Evolutionary conservation across 345 rosid species (phyloP), one percentile per base, ranked within the genome.

Genomic region (Populus euphratica): DNA sequence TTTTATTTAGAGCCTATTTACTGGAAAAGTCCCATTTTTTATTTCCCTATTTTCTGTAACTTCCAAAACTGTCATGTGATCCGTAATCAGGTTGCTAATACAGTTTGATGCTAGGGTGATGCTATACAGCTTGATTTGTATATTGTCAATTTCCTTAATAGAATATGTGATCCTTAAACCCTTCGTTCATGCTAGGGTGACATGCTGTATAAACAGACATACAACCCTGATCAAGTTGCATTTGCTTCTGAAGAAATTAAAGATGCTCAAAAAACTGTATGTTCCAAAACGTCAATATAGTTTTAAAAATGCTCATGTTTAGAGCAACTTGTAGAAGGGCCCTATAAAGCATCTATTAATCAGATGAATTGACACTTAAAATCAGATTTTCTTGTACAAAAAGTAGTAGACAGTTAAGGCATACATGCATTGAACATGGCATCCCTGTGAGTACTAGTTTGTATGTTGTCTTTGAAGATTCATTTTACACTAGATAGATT

Each of bases 231-330:
- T 89, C 99, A 96, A 93, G 99, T 96, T 81, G 85, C 97, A 25
- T 92, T 96, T 87, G 98, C 99, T 81, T 77, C 97, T 6, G 99
- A 96, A 87, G 99, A 98, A 62, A 86, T 94, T 79, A 96, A 92
- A 88, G 99, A 96, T 84, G 99, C 98, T 67, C 97, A 96, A 67
- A 97, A 94, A 87, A 92, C 99, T 64, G 98, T 96, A 96, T 61
- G 92, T 82, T 27, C 73, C 61, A 20, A 47, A 69, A 7, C 38
- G 2, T 47, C n/a, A 31, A 20, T 5, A 49, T 70, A 38, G 17
- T 79, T 73, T 73, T 21, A 14, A 44, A 61, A 31, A 36, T 68
- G 39, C 64, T 74, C 44, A 41, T 31, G 14, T 25, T 20, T 69
- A 13, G 44, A 41, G 13, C 44, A 41, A 2, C 44, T 41, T 9